Percentiles rank a stretch among this genome's conserved stretches.
Evolutionary conservation across 2,329 filamentous ascomycete genomes (phyloP).

Genomic region (Diaporthe australafricana): DNA sequence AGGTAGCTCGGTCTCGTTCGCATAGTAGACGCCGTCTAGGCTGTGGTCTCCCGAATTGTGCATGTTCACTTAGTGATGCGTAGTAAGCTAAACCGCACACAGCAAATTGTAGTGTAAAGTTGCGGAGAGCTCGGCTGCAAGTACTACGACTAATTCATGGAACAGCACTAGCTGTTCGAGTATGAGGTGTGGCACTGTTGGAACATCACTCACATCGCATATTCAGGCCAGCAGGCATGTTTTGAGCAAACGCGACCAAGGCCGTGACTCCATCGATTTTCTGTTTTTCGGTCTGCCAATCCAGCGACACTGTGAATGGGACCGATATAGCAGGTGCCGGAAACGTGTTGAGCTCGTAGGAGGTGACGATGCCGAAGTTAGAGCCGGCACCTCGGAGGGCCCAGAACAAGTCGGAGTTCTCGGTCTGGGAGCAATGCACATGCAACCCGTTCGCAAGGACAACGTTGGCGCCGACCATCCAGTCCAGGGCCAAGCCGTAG

Average conservation of each 20-base stretch:
- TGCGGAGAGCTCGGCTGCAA: not conserved
- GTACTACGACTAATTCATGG: no score
- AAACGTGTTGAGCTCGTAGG: slow-evolving; percentile 55
- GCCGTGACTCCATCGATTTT: slow-evolving; percentile 44
- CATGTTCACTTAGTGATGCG: slow-evolving; percentile 45
- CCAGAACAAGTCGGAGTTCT: slow-evolving; percentile 56
- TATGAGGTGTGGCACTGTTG: slow-evolving; percentile 46
- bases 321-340: slow-evolving; percentile 48
- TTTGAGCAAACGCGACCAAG: slow-evolving; percentile 46
- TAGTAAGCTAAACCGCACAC: slow-evolving; percentile 7
- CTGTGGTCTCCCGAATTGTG: slow-evolving; percentile 52
- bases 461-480: slow-evolving; percentile 49
- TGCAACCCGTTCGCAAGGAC: slow-evolving; percentile 52
- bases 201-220: slow-evolving; percentile 53
- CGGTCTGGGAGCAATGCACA: slow-evolving; percentile 47
- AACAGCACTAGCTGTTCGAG: not conserved
- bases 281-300: slow-evolving; percentile 44
- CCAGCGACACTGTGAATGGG: slow-evolving; percentile 45
- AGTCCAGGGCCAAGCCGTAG: slow-evolving; percentile 50
- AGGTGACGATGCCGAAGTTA: slow-evolving; percentile 53
- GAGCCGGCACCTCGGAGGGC: slow-evolving; percentile 54
- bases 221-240: slow-evolving; percentile 55
- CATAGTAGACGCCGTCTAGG: slow-evolving; percentile 46
- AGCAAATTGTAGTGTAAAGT: no score
- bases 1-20: slow-evolving; percentile 37